These are phyloP conservation scores for Fraxinus angustifolia DNA, from an alignment of 305 asterid species.

Conservation along the genomic window DNA sequence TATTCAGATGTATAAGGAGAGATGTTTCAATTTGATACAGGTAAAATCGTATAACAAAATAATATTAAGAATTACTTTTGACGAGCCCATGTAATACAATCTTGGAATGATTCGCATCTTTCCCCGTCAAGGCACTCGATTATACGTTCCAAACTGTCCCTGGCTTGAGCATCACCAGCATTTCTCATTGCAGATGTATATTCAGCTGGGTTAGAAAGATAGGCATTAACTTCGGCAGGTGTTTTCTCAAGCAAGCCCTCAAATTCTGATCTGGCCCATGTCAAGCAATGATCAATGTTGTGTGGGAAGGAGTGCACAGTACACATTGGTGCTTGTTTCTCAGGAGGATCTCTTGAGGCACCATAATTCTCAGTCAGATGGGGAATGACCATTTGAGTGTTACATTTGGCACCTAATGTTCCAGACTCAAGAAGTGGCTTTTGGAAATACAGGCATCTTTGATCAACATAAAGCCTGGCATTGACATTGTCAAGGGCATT, in stretches of 20 bases:
- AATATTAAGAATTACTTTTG: constrained; percentile 42
- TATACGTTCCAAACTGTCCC: constrained; percentile 80
- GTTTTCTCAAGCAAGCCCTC: constrained; percentile 91
- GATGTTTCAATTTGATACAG: not conserved
- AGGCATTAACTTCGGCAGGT: constrained; percentile 90
- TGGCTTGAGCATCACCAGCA: constrained; percentile 95
- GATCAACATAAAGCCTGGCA: too few relatives aligned
- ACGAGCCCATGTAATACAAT: constrained; percentile 86
- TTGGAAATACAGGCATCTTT: too few relatives aligned
- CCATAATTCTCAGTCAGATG: too few relatives aligned
- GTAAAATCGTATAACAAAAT: constrained; percentile 6
- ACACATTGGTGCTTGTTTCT: too few relatives aligned
- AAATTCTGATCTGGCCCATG: constrained; percentile 96
- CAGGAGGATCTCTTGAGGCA: too few relatives aligned
- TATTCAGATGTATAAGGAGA: constrained; percentile 10
- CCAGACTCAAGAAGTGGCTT: too few relatives aligned
- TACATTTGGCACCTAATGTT: too few relatives aligned
- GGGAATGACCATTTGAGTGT: too few relatives aligned
- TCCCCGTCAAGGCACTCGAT: constrained; percentile 76
- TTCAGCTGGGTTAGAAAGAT: constrained; percentile 66
- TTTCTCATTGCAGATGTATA: constrained; percentile 62
- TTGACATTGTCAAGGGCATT: too few relatives aligned
- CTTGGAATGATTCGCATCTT: constrained; percentile 75
- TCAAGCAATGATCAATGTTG: constrained; percentile 71
- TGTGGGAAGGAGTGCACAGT: too few relatives aligned